These are phyloP conservation scores for Kluyveromyces dobzhanskii DNA, from an alignment of 805 yeast species.

Conservation along the genomic window DNA sequence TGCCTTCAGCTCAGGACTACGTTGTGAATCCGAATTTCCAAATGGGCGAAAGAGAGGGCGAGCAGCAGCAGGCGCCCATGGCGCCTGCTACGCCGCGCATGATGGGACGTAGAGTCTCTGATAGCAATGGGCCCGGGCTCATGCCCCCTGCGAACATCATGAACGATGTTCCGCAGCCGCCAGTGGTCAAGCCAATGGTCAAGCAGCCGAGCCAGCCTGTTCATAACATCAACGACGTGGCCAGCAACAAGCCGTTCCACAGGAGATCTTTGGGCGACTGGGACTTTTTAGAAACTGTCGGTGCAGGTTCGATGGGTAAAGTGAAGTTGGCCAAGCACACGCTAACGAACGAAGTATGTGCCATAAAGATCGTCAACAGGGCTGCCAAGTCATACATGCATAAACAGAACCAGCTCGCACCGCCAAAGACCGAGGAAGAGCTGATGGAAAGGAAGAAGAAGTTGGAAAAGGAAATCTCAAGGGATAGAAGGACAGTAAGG, in stretches of 20 bases:
- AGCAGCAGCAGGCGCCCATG: constrained; percentile 9
- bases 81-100: constrained; percentile 30
- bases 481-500: constrained; percentile 86
- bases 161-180: constrained; percentile 6
- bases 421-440: constrained; percentile 52
- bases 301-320: constrained; percentile 99
- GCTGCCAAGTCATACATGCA: constrained; percentile 73
- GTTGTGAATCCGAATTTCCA: constrained; percentile 24
- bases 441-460: constrained; percentile 56
- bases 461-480: constrained; percentile 72
- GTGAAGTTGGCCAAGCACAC: constrained; percentile 89
- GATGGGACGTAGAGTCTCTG: constrained; percentile 20
- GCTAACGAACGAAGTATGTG: constrained; percentile 74
- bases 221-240: constrained; percentile 6
- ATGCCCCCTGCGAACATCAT: constrained; percentile 20
- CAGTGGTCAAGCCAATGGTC: too few species aligned
- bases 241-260: constrained; percentile 44
- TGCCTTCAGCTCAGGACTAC: constrained; percentile 22
- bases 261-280: constrained; percentile 91
- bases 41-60: constrained; percentile 18
- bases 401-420: constrained; percentile 61
- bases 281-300: constrained; percentile 91
- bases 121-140: constrained; percentile 10
- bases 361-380: constrained; percentile 86
- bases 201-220: background rate